phyloP scores from a whole-genome alignment of 306 rosid genomes.

The Abrus precatorius region DNA sequence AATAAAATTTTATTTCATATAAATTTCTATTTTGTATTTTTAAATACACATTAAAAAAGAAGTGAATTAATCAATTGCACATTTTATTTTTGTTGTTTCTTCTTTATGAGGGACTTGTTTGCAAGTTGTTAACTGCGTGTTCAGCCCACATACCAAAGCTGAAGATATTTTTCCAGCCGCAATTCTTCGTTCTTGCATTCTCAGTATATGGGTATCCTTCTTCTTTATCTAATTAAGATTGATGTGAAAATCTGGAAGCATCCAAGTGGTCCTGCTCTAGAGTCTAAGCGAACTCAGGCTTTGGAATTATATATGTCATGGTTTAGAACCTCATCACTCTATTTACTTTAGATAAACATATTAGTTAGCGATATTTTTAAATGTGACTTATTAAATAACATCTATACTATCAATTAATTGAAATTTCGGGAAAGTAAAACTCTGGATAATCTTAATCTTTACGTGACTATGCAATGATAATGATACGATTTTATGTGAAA shows the following conservation, averaged over 20 bases:
- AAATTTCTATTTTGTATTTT: too few species aligned
- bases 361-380: too few species aligned
- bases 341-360: too few species aligned
- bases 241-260: background rate
- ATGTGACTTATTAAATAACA: too few species aligned
- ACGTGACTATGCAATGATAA: too few species aligned
- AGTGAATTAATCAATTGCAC: background rate
- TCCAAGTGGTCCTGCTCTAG: slow-evolving; percentile 30
- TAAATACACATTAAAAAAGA: too few species aligned
- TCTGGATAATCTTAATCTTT: too few species aligned
- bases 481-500: too few species aligned
- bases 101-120: background rate
- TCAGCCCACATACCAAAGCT: background rate
- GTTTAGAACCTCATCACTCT: too few species aligned
- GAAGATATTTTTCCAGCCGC: slow-evolving; percentile 34
- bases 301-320: background rate
- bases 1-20: too few species aligned
- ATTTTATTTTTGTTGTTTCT: slow-evolving; percentile 1
- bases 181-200: background rate
- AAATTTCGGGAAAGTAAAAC: too few species aligned
- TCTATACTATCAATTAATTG: too few species aligned
- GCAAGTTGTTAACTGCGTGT: slow-evolving; percentile 21
- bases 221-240: background rate
- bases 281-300: background rate
- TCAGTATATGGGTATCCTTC: background rate